Evolutionary conservation across 192 early-diverging fungal species (phyloP), one percentile per base, ranked within the genome.

Genomic region (Mortierella alpina): DNA sequence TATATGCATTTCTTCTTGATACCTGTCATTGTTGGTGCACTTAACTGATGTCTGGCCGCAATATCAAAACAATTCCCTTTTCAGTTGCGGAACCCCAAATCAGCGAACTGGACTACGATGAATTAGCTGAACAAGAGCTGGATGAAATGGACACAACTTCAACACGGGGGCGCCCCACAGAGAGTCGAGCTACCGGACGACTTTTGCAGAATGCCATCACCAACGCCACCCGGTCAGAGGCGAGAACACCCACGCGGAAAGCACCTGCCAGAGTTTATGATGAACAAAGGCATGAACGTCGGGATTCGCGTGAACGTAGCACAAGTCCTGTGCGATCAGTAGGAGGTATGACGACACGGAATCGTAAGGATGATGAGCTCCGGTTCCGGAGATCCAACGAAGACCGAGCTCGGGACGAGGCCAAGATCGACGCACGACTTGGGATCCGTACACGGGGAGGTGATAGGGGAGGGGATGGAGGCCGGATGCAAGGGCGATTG

Each of bases 161-260:
- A 11, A 20, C 14, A 15, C 56, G 42, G 6, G 50, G 40, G 50
- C 55, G 67, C 31, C 50, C 46, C 15, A 1, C 50, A 7, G 69
- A 48, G 5, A 7, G 55, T 20, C 71, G 56, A 10, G 63, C 60
- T 0, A 5, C 74, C 0, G 52, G 67, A 23, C 61, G 77, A n/a
- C 53, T 80, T 20, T 49, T 80, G 23, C 57, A 63, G 77, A 80
- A 22, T 10, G 77, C 77, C 4, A 72, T 80, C 60, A 80, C 59
- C 22, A 58, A 55, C 14, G 77, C 77, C 10, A 80, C 70, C 0
- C 41, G 77, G 39, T n/a, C 70, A 8, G 77, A 72, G 2, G 20
- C 42, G 40, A 51, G 56, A 4, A 22, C 63, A 55, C 3, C 44
- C 62, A 56, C 59, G 49, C 13, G 44, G 77, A 45, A 72, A 40